phyloP scores from a whole-genome alignment of 164 flowering plant species.

The Brasenia schreberi region DNA sequence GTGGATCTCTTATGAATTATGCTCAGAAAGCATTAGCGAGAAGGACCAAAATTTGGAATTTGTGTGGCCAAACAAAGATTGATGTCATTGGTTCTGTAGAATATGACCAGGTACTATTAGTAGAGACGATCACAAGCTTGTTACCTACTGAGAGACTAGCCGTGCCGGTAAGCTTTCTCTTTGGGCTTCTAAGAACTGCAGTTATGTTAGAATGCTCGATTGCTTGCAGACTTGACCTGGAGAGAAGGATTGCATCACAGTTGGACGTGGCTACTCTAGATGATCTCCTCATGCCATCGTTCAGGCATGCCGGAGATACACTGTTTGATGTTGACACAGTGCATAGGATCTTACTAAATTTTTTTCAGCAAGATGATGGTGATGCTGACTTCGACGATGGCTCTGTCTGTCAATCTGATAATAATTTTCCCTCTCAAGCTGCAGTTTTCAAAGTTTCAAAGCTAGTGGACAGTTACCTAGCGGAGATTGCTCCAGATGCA shows the following conservation, averaged over 20 bases:
- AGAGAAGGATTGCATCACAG: constrained; percentile 79
- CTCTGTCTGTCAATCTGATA: constrained; percentile 55
- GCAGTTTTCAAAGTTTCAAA: constrained; percentile 61
- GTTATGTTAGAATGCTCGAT: constrained; percentile 50
- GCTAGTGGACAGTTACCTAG: constrained; percentile 71
- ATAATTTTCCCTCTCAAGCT: constrained; percentile 53
- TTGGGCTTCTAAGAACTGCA: constrained; percentile 61
- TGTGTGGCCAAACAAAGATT: constrained; percentile 32
- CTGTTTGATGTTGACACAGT: constrained; percentile 77
- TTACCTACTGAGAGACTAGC: constrained; percentile 58
- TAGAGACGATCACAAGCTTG: constrained; percentile 65
- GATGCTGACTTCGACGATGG: constrained; percentile 59
- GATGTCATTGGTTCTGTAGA: constrained; percentile 24
- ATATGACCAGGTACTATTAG: constrained; percentile 42
- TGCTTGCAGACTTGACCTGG: constrained; percentile 64
- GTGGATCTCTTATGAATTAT: constrained; percentile 62
- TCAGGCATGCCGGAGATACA: constrained; percentile 52
- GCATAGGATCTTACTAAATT: constrained; percentile 67
- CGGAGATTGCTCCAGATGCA: constrained; percentile 92
- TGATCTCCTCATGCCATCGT: constrained; percentile 75
- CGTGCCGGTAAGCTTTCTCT: constrained; percentile 63
- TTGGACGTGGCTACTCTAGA: constrained; percentile 67
- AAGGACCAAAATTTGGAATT: constrained; percentile 47
- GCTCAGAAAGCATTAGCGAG: constrained; percentile 63
- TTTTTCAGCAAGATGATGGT: constrained; percentile 69